These are phyloP conservation scores for Artomyces pyxidatus DNA, from an alignment of 768 basidiomycete species.

Conservation along the genomic window DNA sequence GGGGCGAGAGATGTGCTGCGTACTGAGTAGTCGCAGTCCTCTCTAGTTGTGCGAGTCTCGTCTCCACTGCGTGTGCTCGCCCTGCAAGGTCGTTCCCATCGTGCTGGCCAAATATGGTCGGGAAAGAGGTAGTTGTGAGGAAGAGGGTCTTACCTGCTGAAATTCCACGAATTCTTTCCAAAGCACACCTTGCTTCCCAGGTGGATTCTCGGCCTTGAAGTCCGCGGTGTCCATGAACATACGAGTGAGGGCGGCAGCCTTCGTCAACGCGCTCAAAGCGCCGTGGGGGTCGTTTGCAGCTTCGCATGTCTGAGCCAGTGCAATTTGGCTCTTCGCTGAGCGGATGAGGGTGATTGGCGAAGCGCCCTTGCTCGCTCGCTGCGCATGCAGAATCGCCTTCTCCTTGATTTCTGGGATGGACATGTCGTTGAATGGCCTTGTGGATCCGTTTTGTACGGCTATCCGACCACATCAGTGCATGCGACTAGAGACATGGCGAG, in stretches of 20 bases:
- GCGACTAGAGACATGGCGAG: conserved; percentile 13
- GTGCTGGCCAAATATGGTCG: conserved; percentile 20
- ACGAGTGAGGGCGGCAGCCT: conserved; percentile 49
- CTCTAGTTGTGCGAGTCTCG: conserved; percentile 38
- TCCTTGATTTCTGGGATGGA: conserved; percentile 42
- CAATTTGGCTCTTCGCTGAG: conserved; percentile 50
- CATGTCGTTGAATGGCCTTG: conserved; percentile 20
- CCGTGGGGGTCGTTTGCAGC: conserved; percentile 49
- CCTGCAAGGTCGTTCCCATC: conserved; percentile 31
- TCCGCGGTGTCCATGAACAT: conserved; percentile 55
- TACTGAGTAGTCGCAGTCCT: conserved; percentile 26
- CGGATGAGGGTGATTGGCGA: conserved; percentile 55
- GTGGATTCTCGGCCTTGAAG: conserved; percentile 39
- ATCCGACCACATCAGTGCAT: conserved; percentile 6
- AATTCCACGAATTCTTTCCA: conserved; percentile 60
- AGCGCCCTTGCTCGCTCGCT: conserved; percentile 46
- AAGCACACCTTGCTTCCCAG: conserved; percentile 44
- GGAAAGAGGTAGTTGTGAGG: not conserved
- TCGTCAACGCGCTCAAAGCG: conserved; percentile 53
- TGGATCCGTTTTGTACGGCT: conserved; percentile 17
- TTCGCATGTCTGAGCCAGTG: conserved; percentile 44
- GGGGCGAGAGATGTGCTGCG: conserved; percentile 6
- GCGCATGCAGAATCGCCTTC: conserved; percentile 37
- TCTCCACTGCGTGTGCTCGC: conserved; percentile 38
- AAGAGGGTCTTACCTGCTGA: conserved; percentile 50